Evolutionary conservation across 192 early-diverging fungal species (phyloP).

Genomic region (Phycomyces nitens): DNA sequence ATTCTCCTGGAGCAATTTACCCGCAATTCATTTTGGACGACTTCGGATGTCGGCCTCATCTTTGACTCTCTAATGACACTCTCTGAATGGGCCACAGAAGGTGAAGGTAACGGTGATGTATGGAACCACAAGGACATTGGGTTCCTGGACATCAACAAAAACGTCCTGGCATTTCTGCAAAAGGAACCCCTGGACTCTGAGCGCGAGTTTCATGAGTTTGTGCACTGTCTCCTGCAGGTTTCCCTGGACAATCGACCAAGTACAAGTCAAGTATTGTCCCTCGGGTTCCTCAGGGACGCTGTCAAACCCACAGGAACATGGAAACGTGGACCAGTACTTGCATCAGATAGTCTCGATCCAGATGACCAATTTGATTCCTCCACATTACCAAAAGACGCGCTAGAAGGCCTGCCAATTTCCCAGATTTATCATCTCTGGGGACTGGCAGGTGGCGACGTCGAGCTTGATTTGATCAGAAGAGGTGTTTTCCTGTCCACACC

Average conservation of each 20-base stretch:
- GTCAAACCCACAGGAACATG: constrained; percentile 4
- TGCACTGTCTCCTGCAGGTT: constrained; percentile 27
- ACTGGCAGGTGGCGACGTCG: constrained; percentile 62
- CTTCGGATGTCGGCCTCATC: constrained; percentile 45
- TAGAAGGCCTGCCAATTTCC: constrained; percentile 42
- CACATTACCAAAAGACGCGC: background rate
- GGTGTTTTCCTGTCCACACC: constrained; percentile 47
- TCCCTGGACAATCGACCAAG: constrained; percentile 18
- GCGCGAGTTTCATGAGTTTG: constrained; percentile 22
- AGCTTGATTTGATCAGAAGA: constrained; percentile 47
- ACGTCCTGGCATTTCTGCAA: constrained; percentile 43
- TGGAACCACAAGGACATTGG: constrained; percentile 34
- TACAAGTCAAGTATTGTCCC: constrained; percentile 32
- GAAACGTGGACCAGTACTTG: constrained; percentile 37
- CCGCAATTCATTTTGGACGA: constrained; percentile 51
- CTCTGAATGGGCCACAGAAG: constrained; percentile 24
- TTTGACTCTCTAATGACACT: constrained; percentile 43
- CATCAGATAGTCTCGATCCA: constrained; percentile 35
- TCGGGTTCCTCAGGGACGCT: constrained; percentile 22
- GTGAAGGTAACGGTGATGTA: constrained; percentile 19
- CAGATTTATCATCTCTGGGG: constrained; percentile 65
- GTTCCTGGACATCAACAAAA: constrained; percentile 40
- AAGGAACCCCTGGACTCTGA: background rate
- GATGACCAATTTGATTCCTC: background rate
- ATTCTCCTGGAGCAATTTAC: constrained; percentile 50